Conservation (phyloP, 352 stramenopile species). For the Phytophthora tentaculata region DNA sequence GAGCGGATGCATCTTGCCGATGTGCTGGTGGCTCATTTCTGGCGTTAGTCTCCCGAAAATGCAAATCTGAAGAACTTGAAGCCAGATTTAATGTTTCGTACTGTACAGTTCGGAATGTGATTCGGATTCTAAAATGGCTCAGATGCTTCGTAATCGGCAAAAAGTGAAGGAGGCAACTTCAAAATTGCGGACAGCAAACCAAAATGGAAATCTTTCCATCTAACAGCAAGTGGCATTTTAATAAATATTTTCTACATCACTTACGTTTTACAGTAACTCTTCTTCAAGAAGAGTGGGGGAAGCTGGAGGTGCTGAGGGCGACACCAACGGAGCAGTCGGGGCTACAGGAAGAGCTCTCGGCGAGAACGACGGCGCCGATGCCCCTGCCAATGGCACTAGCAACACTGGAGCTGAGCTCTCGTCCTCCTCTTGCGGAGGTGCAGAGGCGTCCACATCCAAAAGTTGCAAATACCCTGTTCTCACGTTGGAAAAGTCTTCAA, state of each 20-base stretch:
- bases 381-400: constrained; percentile 38
- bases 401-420: constrained; percentile 40
- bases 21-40: constrained; percentile 38
- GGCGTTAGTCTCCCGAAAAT: constrained; percentile 4
- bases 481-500: constrained; percentile 54
- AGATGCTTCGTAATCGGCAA: constrained; percentile 10
- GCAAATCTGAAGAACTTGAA: constrained; percentile 27
- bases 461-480: constrained; percentile 58
- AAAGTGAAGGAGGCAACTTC: constrained; percentile 7
- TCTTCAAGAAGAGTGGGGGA: constrained; percentile 26
- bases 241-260: constrained; percentile 44
- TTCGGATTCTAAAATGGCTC: neutral
- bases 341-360: constrained; percentile 17
- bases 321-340: constrained; percentile 19
- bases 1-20: constrained; percentile 25
- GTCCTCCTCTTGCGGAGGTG: constrained; percentile 37
- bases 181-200: constrained; percentile 25
- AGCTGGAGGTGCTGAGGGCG: constrained; percentile 21
- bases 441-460: constrained; percentile 50
- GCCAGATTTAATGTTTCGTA: constrained; percentile 16
- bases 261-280: constrained; percentile 37
- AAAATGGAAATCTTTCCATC: neutral
- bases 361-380: constrained; percentile 45
- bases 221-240: constrained; percentile 18
- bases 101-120: neutral